Evolutionary conservation across 208 protist genomes (phyloP).

Genomic region (Acanthamoeba quina): DNA sequence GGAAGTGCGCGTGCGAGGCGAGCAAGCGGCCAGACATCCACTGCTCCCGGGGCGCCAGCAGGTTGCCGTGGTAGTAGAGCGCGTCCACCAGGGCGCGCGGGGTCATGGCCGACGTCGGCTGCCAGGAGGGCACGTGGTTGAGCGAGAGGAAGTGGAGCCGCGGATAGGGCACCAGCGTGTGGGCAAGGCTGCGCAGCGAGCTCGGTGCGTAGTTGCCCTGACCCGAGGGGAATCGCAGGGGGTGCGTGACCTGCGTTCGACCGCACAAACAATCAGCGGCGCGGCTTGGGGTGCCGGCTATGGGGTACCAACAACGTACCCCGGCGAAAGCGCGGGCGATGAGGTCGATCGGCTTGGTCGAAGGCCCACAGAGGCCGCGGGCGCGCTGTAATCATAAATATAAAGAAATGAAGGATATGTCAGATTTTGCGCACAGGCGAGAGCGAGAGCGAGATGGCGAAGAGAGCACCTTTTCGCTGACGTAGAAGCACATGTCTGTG

Average conservation of each 20-base stretch:
- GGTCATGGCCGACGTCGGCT: not conserved
- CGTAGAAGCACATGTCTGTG: not conserved
- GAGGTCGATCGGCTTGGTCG: not conserved
- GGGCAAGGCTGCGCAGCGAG: not conserved
- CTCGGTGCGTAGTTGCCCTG: not conserved
- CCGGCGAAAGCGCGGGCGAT: not conserved
- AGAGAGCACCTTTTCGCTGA: not conserved
- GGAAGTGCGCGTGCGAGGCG: not conserved
- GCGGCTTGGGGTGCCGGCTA: no score
- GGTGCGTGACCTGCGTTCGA: not conserved
- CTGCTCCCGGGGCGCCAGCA: not conserved
- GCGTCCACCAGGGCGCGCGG: not conserved
- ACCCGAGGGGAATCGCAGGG: not conserved
- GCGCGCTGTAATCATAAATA: not conserved
- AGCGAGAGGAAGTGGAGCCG: not conserved
- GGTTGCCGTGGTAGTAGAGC: not conserved
- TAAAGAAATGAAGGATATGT: not conserved
- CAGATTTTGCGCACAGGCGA: not conserved
- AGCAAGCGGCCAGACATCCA: not conserved
- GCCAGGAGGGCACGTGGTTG: not conserved
- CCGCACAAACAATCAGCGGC: not conserved
- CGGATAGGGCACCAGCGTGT: not conserved
- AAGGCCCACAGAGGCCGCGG: not conserved
- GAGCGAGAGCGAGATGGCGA: not conserved
- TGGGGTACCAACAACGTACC: not conserved